These are phyloP conservation scores for Pseudonitzschia pungens DNA, from an alignment of 108 stramenopile genomes.

Conservation along the genomic window DNA sequence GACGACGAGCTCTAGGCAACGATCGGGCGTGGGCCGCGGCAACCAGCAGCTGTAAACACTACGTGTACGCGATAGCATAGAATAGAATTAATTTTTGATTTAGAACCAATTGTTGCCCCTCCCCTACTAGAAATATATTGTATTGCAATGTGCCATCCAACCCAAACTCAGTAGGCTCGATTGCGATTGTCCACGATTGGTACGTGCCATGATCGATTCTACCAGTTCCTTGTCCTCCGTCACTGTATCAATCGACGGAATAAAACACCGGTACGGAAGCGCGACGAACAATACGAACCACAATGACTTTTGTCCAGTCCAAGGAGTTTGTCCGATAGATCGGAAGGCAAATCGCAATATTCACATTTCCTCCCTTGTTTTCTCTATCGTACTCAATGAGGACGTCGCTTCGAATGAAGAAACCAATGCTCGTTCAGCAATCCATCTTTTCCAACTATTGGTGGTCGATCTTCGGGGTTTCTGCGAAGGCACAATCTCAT, in stretches of 20 bases:
- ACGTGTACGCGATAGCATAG: too few relatives aligned
- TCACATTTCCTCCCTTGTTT: background rate
- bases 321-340: too few relatives aligned
- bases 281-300: background rate
- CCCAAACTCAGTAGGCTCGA: too few relatives aligned
- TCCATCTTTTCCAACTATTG: slow-evolving; percentile 80
- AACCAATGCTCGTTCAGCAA: slow-evolving; percentile 80
- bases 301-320: background rate
- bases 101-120: too few relatives aligned
- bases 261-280: background rate
- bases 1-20: slow-evolving; percentile 19
- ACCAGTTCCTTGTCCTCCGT: too few relatives aligned
- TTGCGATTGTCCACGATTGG: too few relatives aligned
- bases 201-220: too few relatives aligned
- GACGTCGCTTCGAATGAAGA: slow-evolving; percentile 36
- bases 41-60: background rate
- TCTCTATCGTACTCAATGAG: background rate
- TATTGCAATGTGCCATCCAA: too few relatives aligned
- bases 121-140: too few relatives aligned
- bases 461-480: slow-evolving; percentile 73
- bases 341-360: background rate
- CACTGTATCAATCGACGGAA: too few relatives aligned
- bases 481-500: slow-evolving; percentile 77
- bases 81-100: too few relatives aligned
- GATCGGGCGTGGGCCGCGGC: background rate